phyloP scores from a whole-genome alignment of 768 basidiomycete species.

The Phlebiopsis gigantea region DNA sequence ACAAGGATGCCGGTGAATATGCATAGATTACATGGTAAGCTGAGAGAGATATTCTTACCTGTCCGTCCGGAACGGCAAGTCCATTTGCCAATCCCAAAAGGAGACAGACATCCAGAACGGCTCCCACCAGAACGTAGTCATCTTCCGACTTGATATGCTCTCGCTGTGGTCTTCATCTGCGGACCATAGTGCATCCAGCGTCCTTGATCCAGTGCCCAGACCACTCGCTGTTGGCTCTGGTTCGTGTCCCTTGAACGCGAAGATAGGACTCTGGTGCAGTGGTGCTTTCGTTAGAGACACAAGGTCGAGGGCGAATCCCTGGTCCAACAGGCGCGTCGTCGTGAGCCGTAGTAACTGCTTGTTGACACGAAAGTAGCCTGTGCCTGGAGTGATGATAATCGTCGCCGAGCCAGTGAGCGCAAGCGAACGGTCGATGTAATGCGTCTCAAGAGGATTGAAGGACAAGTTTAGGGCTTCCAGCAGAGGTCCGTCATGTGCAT shows the following conservation, averaged over 20 bases:
- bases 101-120: constrained; percentile 81
- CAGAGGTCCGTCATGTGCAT: constrained; percentile 92
- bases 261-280: constrained; percentile 88
- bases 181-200: constrained; percentile 70
- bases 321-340: constrained; percentile 89
- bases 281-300: constrained; percentile 89
- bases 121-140: constrained; percentile 81
- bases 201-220: neutral
- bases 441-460: constrained; percentile 87
- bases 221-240: constrained; percentile 31
- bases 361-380: constrained; percentile 89
- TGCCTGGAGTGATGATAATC: constrained; percentile 87
- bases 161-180: constrained; percentile 43
- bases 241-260: constrained; percentile 75
- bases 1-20: constrained; percentile 5
- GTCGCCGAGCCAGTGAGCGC: constrained; percentile 82
- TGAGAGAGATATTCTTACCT: constrained; percentile 38
- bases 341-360: constrained; percentile 88
- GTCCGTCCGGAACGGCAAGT: constrained; percentile 75
- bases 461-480: constrained; percentile 92
- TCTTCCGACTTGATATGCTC: constrained; percentile 30
- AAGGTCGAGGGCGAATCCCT: constrained; percentile 87
- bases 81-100: constrained; percentile 86
- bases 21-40: neutral
- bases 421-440: constrained; percentile 93